A percentile compares a stretch with the other conserved stretches of the same genome.
Conservation (phyloP, 345 rosid genomes). For the Triadica sebifera region DNA sequence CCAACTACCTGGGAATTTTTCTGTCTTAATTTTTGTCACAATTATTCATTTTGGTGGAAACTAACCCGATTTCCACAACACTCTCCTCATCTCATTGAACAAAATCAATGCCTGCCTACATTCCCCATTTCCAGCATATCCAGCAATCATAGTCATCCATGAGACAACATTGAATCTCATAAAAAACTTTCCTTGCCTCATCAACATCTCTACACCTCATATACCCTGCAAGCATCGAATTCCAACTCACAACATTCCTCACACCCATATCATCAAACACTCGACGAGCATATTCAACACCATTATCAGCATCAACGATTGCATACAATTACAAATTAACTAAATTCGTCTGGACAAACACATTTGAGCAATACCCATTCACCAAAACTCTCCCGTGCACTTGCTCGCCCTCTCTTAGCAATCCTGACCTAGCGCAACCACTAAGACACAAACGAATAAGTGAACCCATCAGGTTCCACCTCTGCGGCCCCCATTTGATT, state of each 20-base stretch:
- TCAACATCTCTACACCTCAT: slow-evolving; percentile 32
- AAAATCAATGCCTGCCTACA: slow-evolving; percentile 37
- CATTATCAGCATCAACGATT: neutral
- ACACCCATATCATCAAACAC: slow-evolving; percentile 45
- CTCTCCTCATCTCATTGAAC: slow-evolving; percentile 39
- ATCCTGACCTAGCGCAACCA: slow-evolving; percentile 36
- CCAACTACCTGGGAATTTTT: too few species aligned
- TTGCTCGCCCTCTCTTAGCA: slow-evolving; percentile 44
- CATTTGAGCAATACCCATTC: slow-evolving; percentile 38
- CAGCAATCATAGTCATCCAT: slow-evolving; percentile 43
- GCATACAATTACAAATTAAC: slow-evolving; percentile 48
- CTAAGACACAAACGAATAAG: slow-evolving; percentile 46
- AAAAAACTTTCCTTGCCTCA: slow-evolving; percentile 27
- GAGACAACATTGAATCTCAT: slow-evolving; percentile 44
- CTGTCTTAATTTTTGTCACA: too few species aligned
- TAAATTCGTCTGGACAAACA: slow-evolving; percentile 44
- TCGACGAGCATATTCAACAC: slow-evolving; percentile 25
- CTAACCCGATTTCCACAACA: too few species aligned
- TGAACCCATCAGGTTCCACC: slow-evolving; percentile 42
- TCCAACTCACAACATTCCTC: slow-evolving; percentile 39
- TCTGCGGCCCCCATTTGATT: slow-evolving; percentile 36
- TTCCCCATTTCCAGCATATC: slow-evolving; percentile 31
- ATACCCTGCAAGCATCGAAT: slow-evolving; percentile 38
- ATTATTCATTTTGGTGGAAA: too few species aligned
- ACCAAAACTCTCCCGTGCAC: slow-evolving; percentile 44